Conservation (phyloP, 345 rosid genomes). For the Lepidium africanum region DNA sequence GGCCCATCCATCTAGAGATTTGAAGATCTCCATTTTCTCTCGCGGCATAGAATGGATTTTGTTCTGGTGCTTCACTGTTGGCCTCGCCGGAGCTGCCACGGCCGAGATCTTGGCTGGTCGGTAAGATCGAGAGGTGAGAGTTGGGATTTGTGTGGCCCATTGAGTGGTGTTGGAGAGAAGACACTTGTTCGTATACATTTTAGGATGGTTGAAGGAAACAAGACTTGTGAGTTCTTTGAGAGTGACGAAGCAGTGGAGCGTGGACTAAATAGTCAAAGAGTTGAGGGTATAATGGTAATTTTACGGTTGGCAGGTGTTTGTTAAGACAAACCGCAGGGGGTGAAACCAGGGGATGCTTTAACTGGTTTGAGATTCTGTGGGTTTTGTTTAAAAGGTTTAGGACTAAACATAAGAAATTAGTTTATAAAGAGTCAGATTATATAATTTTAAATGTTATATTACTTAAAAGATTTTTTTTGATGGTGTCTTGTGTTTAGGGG, state of each 20-base stretch:
- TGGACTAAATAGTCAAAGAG: background rate
- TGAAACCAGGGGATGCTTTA: constrained; percentile 18
- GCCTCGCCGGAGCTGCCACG: constrained; percentile 28
- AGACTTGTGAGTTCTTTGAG: background rate
- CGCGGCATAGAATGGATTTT: constrained; percentile 57
- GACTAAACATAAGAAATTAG: no score
- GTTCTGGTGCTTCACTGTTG: constrained; percentile 19
- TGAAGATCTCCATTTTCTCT: constrained; percentile 55
- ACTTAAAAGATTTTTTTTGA: no score
- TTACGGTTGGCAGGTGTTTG: background rate
- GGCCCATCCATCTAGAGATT: constrained; percentile 63
- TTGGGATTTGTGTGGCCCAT: background rate
- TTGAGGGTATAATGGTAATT: background rate
- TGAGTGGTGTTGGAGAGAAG: background rate
- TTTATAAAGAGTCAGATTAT: no score
- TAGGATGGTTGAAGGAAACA: background rate
- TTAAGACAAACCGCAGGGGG: background rate
- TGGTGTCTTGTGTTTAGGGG: no score
- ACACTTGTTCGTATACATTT: background rate
- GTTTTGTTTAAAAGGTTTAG: background rate
- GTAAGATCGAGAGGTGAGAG: background rate
- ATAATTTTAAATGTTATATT: no score
- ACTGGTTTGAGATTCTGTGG: constrained; percentile 18
- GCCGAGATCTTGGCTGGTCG: constrained; percentile 9
- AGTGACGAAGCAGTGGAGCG: background rate